Conservation (phyloP, 441 rosid genomes). For the Biscutella auriculata region DNA sequence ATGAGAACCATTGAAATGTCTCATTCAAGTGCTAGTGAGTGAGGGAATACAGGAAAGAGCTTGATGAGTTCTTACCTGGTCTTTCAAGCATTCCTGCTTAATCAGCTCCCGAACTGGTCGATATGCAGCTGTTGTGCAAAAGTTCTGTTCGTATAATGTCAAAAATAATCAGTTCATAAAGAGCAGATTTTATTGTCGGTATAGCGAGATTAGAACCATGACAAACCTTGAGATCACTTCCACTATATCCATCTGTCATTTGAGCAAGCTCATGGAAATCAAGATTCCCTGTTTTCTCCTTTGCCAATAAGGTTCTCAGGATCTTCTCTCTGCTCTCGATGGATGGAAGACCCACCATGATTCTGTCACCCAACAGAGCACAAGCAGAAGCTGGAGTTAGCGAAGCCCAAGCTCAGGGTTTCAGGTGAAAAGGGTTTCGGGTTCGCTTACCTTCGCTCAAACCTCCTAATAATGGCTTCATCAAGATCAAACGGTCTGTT, state of each 20-base stretch:
- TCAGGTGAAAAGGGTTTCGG: background rate
- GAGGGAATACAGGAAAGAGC: background rate
- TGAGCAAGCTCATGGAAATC: slow-evolving; percentile 78
- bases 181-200: background rate
- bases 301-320: slow-evolving; percentile 64
- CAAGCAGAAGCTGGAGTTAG: slow-evolving; percentile 9
- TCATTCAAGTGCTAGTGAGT: background rate
- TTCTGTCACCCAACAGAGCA: slow-evolving; percentile 31
- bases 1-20: background rate
- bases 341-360: slow-evolving; percentile 92
- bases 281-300: slow-evolving; percentile 67
- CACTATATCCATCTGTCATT: slow-evolving; percentile 84
- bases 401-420: background rate
- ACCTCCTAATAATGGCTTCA: slow-evolving; percentile 95
- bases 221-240: slow-evolving; percentile 95
- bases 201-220: background rate
- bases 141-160: slow-evolving; percentile 48
- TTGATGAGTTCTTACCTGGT: slow-evolving; percentile 31
- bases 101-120: slow-evolving; percentile 85
- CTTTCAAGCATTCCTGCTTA: slow-evolving; percentile 69
- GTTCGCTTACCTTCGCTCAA: slow-evolving; percentile 65
- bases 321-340: slow-evolving; percentile 72
- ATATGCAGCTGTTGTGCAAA: slow-evolving; percentile 86
- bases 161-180: background rate
- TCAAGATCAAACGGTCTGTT: slow-evolving; percentile 98